These are phyloP conservation scores for Alloteropsis semialata DNA, from an alignment of 176 grass and related monocot genomes.

Conservation along the genomic window DNA sequence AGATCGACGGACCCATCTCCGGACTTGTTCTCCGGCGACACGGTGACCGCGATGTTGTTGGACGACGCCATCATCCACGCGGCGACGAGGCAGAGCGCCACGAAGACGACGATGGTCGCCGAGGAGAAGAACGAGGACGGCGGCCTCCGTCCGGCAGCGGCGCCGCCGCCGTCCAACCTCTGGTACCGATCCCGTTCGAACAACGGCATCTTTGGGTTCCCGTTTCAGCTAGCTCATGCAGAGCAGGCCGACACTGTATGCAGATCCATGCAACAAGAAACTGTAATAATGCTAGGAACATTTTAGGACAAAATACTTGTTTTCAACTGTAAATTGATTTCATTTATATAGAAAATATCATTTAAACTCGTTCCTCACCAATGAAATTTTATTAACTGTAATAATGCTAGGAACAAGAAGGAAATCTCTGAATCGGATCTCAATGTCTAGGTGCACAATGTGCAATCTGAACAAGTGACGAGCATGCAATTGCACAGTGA, in stretches of 20 bases:
- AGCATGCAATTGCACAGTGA: background rate
- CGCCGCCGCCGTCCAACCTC: constrained; percentile 7
- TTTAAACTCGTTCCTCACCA: background rate
- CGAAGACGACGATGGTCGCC: constrained; percentile 59
- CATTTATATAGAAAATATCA: background rate
- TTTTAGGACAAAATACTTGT: background rate
- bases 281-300: too few relatives aligned
- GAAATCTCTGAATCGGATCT: too few relatives aligned
- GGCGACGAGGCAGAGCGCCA: constrained; percentile 75
- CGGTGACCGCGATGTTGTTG: constrained; percentile 31
- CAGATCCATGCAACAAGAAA: background rate
- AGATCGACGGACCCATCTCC: background rate
- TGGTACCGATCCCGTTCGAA: constrained; percentile 62
- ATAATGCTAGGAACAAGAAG: background rate
- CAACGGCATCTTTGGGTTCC: constrained; percentile 47
- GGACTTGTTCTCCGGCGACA: constrained; percentile 37
- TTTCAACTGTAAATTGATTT: background rate
- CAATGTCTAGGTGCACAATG: background rate
- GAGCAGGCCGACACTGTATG: background rate
- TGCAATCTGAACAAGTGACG: background rate
- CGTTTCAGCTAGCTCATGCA: constrained; percentile 23
- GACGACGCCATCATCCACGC: constrained; percentile 88
- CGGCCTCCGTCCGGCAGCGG: constrained; percentile 6
- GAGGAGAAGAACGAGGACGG: constrained; percentile 62
- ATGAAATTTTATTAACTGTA: background rate